Evolutionary conservation across 192 early-diverging fungal genomes (phyloP).

Genomic region (Coemansia sp.): DNA sequence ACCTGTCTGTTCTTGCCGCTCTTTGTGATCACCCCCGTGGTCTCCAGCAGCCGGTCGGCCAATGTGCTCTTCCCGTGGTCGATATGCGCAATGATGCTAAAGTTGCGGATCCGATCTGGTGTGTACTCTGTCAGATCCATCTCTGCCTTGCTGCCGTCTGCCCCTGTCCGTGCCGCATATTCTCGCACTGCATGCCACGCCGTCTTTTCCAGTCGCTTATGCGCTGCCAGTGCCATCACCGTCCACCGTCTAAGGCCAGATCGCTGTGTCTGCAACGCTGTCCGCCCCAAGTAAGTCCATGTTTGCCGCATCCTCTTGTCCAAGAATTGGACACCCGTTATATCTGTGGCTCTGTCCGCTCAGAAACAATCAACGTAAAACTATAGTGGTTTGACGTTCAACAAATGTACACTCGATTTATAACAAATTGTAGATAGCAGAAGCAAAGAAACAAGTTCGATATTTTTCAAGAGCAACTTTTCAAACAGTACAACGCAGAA

Average conservation of each 20-base stretch:
- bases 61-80: slow-evolving; percentile 92
- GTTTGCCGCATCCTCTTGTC: not conserved
- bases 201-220: not conserved
- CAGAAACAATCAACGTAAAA: too few relatives aligned
- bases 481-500: too few relatives aligned
- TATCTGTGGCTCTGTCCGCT: too few relatives aligned
- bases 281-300: not conserved
- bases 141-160: slow-evolving; percentile 23
- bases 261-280: not conserved
- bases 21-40: slow-evolving; percentile 80
- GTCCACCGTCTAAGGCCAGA: not conserved
- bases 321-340: too few relatives aligned
- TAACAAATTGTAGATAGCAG: too few relatives aligned
- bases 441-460: too few relatives aligned
- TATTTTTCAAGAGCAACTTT: too few relatives aligned
- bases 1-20: slow-evolving; percentile 81
- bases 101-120: slow-evolving; percentile 87
- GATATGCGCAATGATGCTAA: slow-evolving; percentile 85
- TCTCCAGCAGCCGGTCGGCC: slow-evolving; percentile 90
- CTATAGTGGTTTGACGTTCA: too few relatives aligned
- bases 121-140: slow-evolving; percentile 68
- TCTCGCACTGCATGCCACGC: too few relatives aligned
- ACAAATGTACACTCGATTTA: too few relatives aligned
- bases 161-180: not conserved
- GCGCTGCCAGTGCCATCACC: not conserved